Base-by-base conservation (phyloP, 306 rosid species). In the Inga oerstediana region DNA sequence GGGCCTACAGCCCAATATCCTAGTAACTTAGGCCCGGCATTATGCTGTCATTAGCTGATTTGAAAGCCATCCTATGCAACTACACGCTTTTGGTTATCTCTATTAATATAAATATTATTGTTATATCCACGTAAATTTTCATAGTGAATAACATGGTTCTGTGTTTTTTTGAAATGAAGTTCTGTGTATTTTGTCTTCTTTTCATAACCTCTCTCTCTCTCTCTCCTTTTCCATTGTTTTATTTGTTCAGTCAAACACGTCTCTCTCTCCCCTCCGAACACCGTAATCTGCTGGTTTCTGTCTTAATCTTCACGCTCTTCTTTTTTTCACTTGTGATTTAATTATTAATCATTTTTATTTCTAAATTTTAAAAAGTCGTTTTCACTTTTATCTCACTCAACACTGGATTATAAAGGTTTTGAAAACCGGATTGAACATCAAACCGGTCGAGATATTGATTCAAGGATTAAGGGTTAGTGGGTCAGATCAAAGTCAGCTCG, bases 201-300 rank as follows among this genome's bases (percentile, higher is more conserved):
- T 13, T 79, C 84, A 37, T 10, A 2, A 3, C 27, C n/a, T 68
- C n/a, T 68, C 49, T 44, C 48, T 10, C 46, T 10, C 46, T 10
- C 6, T 7, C 45, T 5, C 20, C 56, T 54, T 8, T 48, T 14
- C 58, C 58, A 51, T 54, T 54, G 61, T 54, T 17, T 54, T 17
- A 17, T 54, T 92, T 86, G 78, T 83, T 59, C 77, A 82, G 92
- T 90, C 93, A 89, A 88, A 87, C 79, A 92, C 93, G 94, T 78
- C 78, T 86, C 91, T 49, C 27, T 24, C 27, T 24, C 74, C 8
- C 65, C 11, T 30, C 9, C 5, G 22, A 58, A 22, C 68, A 62
- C 34, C 37, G 68, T 62, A 22, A 62, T 62, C 68, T 9, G 68
- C 73, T 17, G 48, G 39, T 80, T 82, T 76, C 51, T 68, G 58